Evolutionary conservation across 192 early-diverging fungal species (phyloP).

Genomic region (Blastocladiella britannica): DNA sequence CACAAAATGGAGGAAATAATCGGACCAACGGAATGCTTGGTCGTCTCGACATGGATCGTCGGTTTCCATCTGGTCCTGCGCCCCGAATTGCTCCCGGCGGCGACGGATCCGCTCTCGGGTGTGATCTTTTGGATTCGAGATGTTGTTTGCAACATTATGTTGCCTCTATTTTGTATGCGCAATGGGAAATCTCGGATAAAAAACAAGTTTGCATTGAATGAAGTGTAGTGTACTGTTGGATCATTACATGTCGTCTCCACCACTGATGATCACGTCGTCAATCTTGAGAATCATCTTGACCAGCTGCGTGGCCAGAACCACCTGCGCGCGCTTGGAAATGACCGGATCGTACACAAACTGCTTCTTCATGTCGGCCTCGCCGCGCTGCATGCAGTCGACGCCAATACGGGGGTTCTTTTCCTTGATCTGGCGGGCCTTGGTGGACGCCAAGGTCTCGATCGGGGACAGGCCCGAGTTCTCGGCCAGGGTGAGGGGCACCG

Average conservation of each 20-base stretch:
- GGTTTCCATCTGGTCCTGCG: neutral
- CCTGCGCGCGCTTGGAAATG: constrained; percentile 98
- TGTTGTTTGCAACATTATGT: no score
- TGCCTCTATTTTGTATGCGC: no score
- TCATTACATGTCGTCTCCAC: neutral
- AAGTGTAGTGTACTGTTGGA: no score
- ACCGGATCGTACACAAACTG: constrained; percentile 97
- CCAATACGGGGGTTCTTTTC: constrained; percentile 73
- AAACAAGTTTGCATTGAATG: no score
- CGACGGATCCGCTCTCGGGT: no score
- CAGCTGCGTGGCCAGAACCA: constrained; percentile 88
- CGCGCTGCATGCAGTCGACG: constrained; percentile 85
- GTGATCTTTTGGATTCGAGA: no score
- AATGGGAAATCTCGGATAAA: no score
- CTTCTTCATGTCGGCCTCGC: constrained; percentile 90
- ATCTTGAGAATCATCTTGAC: constrained; percentile 99
- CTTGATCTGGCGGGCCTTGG: constrained; percentile 82
- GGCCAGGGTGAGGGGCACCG: constrained; percentile 74
- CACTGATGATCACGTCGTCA: constrained; percentile 52
- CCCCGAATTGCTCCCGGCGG: no score
- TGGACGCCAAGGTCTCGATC: constrained; percentile 86
- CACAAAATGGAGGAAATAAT: neutral
- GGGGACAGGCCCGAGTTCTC: constrained; percentile 95
- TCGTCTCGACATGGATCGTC: neutral
- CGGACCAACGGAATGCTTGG: neutral